phyloP scores from a whole-genome alignment of 2,329 filamentous ascomycete species.

The Periconia sp. region DNA sequence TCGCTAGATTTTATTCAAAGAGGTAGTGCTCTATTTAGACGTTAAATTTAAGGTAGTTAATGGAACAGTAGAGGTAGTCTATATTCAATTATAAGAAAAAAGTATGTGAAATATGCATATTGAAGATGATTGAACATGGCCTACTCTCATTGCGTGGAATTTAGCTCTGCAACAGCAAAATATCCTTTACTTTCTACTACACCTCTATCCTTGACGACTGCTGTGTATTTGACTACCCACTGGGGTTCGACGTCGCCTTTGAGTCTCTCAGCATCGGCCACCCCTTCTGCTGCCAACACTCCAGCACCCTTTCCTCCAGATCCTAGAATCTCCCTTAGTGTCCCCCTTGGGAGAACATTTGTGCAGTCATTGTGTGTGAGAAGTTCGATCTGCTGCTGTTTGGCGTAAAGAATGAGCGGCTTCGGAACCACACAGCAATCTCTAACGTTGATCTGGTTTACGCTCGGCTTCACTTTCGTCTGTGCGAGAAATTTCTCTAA shows the following conservation, averaged over 20 bases:
- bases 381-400: constrained; percentile 80
- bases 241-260: constrained; percentile 81
- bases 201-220: constrained; percentile 89
- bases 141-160: no score
- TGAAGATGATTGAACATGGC: no score
- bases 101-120: no score
- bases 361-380: constrained; percentile 94
- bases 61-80: no score
- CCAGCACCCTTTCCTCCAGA: constrained; percentile 74
- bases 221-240: constrained; percentile 98
- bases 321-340: constrained; percentile 81
- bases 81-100: no score
- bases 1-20: no score
- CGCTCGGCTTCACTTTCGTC: constrained; percentile 74
- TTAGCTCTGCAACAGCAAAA: constrained; percentile 82
- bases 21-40: no score
- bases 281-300: constrained; percentile 69
- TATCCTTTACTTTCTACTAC: constrained; percentile 99
- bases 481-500: constrained; percentile 76
- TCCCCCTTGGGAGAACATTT: constrained; percentile 86
- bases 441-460: constrained; percentile 94
- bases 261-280: constrained; percentile 59
- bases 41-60: no score
- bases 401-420: constrained; percentile 83
- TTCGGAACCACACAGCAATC: constrained; percentile 97